Evolutionary conservation across 148 eudicot genomes (phyloP), one percentile per base, ranked within the genome.

Genomic region (Rhododendron ovatum): DNA sequence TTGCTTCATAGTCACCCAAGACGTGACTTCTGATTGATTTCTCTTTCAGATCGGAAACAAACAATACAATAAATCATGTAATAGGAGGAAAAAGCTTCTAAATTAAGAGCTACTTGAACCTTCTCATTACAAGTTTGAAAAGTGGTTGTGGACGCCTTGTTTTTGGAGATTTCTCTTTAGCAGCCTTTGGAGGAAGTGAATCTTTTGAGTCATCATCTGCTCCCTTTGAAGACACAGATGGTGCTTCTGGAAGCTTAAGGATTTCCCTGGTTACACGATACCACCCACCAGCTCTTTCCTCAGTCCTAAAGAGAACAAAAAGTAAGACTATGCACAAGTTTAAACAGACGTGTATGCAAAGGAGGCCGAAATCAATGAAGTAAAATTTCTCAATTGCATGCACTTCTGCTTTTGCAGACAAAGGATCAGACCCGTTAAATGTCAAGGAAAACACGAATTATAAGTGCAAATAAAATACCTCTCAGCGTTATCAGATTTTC

Each of bases 231-330:
- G 91, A 89, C 30, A 91, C 87, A 81, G 98, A 94, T 63, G 99
- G 96, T 83, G 96, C 95, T 88, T 97, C 99, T 84, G 99, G 99
- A 85, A 95, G 88, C 89, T 97, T 97, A 88, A 97, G 92, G 77
- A 97, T 94, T 90, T 97, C 99, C 90, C 98, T 89, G 81, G 98
- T 95, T 79, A 97, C 86, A 57, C 98, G 95, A 90, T 97, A 97
- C 99, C 99, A 97, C 63, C 99, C 99, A 82, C 92, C 93, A 91
- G 99, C 99, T 88, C 99, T 92, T 91, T 95, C 99, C 85, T 97
- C 99, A 81, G 94, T 91, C 89, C 98, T 97, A 83, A 39, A 85
- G 84, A 61, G 10, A 67, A 67, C 45, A 47, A 83, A 74, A 37
- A 73, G 59, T 61, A 78, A 87, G 88, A 78, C 73, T 78, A 90